A percentile compares a stretch with the other conserved stretches of the same genome.
phyloP scores from a whole-genome alignment of 768 basidiomycete genomes.

The Boletus bicolor region DNA sequence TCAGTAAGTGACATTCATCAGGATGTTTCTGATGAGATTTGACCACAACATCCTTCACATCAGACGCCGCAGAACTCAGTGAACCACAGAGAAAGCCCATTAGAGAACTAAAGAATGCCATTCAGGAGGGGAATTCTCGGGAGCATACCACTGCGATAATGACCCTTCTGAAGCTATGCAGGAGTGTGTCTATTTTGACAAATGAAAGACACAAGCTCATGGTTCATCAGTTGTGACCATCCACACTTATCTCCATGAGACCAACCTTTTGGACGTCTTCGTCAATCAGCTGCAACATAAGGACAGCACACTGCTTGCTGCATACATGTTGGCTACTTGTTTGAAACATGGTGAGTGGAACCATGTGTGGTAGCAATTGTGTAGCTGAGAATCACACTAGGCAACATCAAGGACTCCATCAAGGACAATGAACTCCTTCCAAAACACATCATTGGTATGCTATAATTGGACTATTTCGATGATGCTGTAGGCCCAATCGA shows the following conservation, averaged over 20 bases:
- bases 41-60: neutral
- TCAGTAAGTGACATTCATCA: conserved; percentile 6
- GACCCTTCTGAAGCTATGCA: conserved; percentile 20
- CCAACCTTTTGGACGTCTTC: conserved; percentile 7
- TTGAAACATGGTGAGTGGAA: conserved; percentile 14
- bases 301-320: conserved; percentile 18
- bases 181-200: conserved; percentile 7
- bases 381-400: conserved; percentile 1
- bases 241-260: conserved; percentile 7
- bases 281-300: conserved; percentile 16
- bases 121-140: neutral
- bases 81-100: conserved; percentile 10
- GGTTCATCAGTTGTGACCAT: conserved; percentile 4
- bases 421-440: conserved; percentile 6
- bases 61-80: conserved; percentile 6
- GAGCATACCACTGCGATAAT: conserved; percentile 26
- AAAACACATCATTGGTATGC: conserved; percentile 20
- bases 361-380: neutral
- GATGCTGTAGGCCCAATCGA: conserved; percentile 23
- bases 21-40: neutral
- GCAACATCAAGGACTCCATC: conserved; percentile 13
- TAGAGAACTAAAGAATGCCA: conserved; percentile 2
- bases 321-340: conserved; percentile 18
- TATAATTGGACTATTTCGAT: conserved; percentile 24
- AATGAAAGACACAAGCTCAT: neutral